Evolutionary conservation across 2,329 filamentous ascomycete species (phyloP), one percentile per base, ranked within the genome.

Genomic region (Mariannaea sp.): DNA sequence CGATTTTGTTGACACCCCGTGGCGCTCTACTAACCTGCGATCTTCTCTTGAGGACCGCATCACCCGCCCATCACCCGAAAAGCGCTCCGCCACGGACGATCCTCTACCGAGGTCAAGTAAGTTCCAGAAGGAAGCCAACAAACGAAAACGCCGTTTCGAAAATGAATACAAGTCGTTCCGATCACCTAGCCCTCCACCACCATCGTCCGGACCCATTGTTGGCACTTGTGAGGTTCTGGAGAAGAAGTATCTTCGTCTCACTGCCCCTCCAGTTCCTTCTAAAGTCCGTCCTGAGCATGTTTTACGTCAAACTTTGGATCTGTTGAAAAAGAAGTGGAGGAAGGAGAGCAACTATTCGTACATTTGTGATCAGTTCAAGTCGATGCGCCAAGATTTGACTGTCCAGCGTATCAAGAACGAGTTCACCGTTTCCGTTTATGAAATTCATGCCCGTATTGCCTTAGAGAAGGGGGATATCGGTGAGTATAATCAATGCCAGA

Each of bases 401-500:
- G 94, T 99, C 49, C 94, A 99, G 75, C 93, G 90, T 69, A 92
- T 99, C 77, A 92, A 91, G 76, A 96, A 92, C 74, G 90, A 95
- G 47, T 97, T 99, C 71, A 97, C 94, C 20, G 92, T 97, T 60
- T 88, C 84, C 58, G 94, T 97, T 41, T 99, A 99, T 75, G 94
- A 99, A 77, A 95, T 93, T 57, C 94, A 99, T 76, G 94, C 93
- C 60, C 88, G 94, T 56, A 97, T 99, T 76, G 94, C 94, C 64
- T 81, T 99, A 75, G 93, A 99, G 76, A 97, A 95, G 83, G 92
- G 90, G 77, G 94, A 99, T 80, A 85, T 97, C 80, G 93, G 94
- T 99, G 94, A 99, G 94, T 99, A 99, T 94, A 99, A 99, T 80
- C 94, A 99, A 83, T 99, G 94, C 76, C 94, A 99, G 80, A 97